Evolutionary conservation across 305 asterid species (phyloP), one percentile per base, ranked within the genome.

Genomic region (Fraxinus albicans): DNA sequence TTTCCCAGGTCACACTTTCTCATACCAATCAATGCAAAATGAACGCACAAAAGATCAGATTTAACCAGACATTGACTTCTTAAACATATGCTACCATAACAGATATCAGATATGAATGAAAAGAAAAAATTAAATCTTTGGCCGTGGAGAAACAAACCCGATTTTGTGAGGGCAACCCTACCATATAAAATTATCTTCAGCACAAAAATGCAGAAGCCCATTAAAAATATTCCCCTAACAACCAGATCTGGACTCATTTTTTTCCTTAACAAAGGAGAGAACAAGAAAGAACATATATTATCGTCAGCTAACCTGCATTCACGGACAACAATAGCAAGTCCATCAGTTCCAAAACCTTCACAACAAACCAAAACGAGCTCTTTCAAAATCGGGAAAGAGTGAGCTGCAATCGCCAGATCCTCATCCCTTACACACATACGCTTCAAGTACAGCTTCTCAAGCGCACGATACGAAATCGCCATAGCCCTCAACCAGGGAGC

Each of bases 321-420:
- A 40, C 78, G 78, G 55, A 87, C 93, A 4, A 90, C 77, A 69
- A 76, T 79, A 84, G 93, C 89, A 78, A 90, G 90, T 23, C 91
- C 93, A 84, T 63, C 50, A 27, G 91, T 90, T 23, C 93, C 93
- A 81, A 90, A 87, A 6, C 89, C 90, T 0, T 90, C 91, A 65
- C 93, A 88, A 73, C 90, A 88, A 19, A 87, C 91, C 80, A 90
- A 77, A 79, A 84, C 81, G 67, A 90, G 81, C 86, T 88, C 91
- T 75, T 80, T 82, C 72, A 90, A 86, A 38, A 40, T 73, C 2
- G 91, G 88, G 70, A 88, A 88, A 17, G 86, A 81, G 9, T 73
- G 83, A 65, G 91, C 87, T 81, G 88, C 36, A 67, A 77, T 27
- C 19, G 76, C 82, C 36, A 90, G 86, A 86, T 90, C 90, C 21